Percentiles rank a stretch among this genome's conserved stretches.
Evolutionary conservation across 345 rosid species (phyloP).

Genomic region (Corymbia maculata): DNA sequence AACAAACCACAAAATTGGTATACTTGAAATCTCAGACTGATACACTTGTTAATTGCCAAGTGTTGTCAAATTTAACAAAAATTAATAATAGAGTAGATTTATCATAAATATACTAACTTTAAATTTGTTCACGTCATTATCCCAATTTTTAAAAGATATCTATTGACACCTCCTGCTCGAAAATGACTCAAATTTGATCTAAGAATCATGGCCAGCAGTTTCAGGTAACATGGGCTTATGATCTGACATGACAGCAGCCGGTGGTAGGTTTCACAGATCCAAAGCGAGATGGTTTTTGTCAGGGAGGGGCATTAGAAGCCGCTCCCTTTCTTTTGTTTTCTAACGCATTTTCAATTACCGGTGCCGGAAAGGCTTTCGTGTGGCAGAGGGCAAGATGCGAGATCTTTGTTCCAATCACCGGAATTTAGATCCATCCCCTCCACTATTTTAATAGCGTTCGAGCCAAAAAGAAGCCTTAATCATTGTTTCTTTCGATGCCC

Average conservation of each 20-base stretch:
- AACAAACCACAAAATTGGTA: rapidly evolving
- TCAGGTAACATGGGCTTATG: not conserved
- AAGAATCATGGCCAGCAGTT: not conserved
- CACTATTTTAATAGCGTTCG: too few relatives aligned
- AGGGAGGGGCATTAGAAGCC: not conserved
- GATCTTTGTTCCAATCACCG: too few relatives aligned
- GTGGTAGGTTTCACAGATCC: not conserved
- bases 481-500: too few relatives aligned
- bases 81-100: rapidly evolving
- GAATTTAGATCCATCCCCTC: too few relatives aligned
- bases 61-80: too few relatives aligned
- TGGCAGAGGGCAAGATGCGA: not conserved
- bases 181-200: not conserved
- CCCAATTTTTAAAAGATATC: not conserved
- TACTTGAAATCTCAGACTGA: too few relatives aligned
- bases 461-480: too few relatives aligned
- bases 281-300: not conserved
- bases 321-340: not conserved
- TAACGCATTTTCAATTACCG: not conserved
- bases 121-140: not conserved
- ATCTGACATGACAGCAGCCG: not conserved
- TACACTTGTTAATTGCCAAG: too few relatives aligned
- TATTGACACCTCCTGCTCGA: not conserved
- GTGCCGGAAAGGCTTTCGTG: not conserved
- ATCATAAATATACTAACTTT: rapidly evolving